Conservation (phyloP, 768 basidiomycete genomes). For the Russula griseocarnosa region DNA sequence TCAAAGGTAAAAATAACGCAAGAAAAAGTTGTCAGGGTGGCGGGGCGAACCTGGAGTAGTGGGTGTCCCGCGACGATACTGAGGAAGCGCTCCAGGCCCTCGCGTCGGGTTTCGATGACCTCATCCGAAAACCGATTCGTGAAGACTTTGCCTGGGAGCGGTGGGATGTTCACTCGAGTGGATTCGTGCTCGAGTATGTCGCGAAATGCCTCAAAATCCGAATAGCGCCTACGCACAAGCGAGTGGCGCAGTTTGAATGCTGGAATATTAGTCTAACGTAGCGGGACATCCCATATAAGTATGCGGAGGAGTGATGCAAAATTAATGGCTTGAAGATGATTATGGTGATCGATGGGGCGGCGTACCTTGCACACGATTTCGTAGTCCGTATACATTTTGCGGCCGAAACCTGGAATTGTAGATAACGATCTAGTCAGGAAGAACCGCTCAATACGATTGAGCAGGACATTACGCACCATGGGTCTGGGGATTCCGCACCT, state of each 20-base stretch:
- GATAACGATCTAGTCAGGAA: background rate
- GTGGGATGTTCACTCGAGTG: constrained; percentile 95
- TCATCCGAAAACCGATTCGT: constrained; percentile 98
- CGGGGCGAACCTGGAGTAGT: constrained; percentile 71
- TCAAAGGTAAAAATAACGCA: background rate
- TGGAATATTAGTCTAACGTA: constrained; percentile 87
- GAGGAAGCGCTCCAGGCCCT: constrained; percentile 92
- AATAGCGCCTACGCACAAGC: constrained; percentile 59
- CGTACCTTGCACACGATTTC: constrained; percentile 94
- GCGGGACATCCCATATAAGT: background rate
- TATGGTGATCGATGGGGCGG: constrained; percentile 2
- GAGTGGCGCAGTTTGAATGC: constrained; percentile 89
- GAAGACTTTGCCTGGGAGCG: constrained; percentile 96
- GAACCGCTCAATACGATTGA: background rate
- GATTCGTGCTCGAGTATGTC: constrained; percentile 97
- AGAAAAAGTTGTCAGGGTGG: background rate
- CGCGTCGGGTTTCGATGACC: constrained; percentile 86
- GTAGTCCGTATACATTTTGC: constrained; percentile 99
- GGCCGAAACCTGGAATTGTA: constrained; percentile 90
- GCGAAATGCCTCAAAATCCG: constrained; percentile 82
- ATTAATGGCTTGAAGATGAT: background rate
- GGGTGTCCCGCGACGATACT: constrained; percentile 98
- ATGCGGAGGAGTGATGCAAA: background rate
- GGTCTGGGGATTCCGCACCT: constrained; percentile 94
- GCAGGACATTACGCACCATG: constrained; percentile 57